Base-by-base conservation (phyloP, 805 yeast genomes). In the Ogataea kodamae region DNA sequence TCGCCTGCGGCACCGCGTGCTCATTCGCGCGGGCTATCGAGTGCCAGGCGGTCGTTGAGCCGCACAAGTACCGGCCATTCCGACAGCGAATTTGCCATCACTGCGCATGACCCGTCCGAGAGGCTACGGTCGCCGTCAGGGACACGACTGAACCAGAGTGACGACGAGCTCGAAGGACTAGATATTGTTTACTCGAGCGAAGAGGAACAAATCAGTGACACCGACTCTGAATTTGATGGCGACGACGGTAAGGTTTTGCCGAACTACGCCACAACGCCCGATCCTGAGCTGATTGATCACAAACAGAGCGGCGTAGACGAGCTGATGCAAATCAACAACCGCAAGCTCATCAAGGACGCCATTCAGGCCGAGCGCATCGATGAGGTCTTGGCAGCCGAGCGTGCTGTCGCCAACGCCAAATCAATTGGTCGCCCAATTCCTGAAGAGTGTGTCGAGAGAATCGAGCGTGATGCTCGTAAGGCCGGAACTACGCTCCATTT, bases 81-180 rank as follows among this genome's bases (percentile, higher is more conserved):
- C 2, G 55, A 48, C 9, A 39, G 35, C 36, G 72, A 72, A 46
- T 81, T 82, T 78, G 72, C 84, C 0, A 78, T 83, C 25, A 68
- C 84, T 29, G 72, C 74, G 35, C 83, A 77, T 46, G 89, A 83
- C 48, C 94, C 94, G 0, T 78, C 79, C 42, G 82, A 79, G 48
- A 61, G 92, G 39, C 54, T 81, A 21, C 50, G 48, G 9, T 48
- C 50, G 8, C 40, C 50, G 2, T 28, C 39, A 13, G 37, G 34
- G 9, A 9, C 30, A 9, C 27, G 40, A 19, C 25, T 34, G 12
- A 29, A 18, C 2, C 39, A 26, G 18, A 33, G 29, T 22, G 41
- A 42, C 12, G 34, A 35, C 41, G 53, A 43, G n/a, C 23, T 46
- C 18, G 48, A 40, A 9, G 46, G 34, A 9, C 33, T 39, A 10